Evolutionary conservation across 2,329 filamentous ascomycete genomes (phyloP).

Genomic region (Penicillium brevicompactum): DNA sequence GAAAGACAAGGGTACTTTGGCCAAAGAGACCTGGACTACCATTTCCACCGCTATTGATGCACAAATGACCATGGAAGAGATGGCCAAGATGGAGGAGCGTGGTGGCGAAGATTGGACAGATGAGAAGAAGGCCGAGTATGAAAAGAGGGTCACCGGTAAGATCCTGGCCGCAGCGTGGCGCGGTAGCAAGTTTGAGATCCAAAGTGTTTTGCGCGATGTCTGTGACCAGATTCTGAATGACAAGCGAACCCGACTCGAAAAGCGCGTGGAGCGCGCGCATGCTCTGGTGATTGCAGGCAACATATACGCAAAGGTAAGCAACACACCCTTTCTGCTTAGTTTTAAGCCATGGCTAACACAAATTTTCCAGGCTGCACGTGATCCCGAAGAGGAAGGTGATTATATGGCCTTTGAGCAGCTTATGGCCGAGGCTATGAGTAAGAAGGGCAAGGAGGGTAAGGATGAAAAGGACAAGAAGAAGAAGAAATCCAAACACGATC

Average conservation of each 20-base stretch:
- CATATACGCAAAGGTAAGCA: conserved; percentile 78
- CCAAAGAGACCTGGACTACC: conserved; percentile 98
- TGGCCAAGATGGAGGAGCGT: conserved; percentile 92
- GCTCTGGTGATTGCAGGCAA: conserved; percentile 86
- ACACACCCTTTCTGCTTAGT: background rate
- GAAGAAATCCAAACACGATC: conserved; percentile 51
- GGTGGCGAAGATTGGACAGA: conserved; percentile 98
- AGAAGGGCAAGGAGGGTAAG: conserved; percentile 84
- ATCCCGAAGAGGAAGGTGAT: conserved; percentile 94
- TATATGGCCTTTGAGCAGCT: conserved; percentile 99
- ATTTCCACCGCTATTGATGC: conserved; percentile 95
- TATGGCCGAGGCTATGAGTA: conserved; percentile 92
- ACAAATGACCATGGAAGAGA: conserved; percentile 98
- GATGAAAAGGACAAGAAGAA: conserved; percentile 72
- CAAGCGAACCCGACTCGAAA: conserved; percentile 75
- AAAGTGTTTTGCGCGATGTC: conserved; percentile 90
- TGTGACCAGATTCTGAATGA: conserved; percentile 85
- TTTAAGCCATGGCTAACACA: conserved; percentile 12
- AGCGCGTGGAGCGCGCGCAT: conserved; percentile 88
- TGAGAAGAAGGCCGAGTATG: conserved; percentile 93
- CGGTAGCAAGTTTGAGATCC: conserved; percentile 96
- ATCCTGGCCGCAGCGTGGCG: conserved; percentile 96
- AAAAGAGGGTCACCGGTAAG: conserved; percentile 94
- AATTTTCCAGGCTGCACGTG: conserved; percentile 70
- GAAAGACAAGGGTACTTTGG: conserved; percentile 93